Percentiles rank a stretch among this genome's conserved stretches.
phyloP scores from a whole-genome alignment of 2,329 filamentous ascomycete genomes.

The Diaporthe sp. region DNA sequence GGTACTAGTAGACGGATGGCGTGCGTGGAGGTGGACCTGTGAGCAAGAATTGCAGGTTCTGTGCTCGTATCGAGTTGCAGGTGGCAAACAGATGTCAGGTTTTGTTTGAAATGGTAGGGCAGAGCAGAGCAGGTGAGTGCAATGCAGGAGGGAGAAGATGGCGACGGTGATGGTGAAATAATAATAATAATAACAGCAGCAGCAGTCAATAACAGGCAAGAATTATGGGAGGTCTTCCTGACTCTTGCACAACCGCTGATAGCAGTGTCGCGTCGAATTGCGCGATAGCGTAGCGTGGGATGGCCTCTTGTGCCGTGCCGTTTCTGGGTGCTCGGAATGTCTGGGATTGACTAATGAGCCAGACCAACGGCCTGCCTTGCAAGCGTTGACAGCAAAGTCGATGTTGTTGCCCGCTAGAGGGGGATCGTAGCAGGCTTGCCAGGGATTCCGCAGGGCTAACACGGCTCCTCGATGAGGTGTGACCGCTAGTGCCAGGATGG shows the following conservation, averaged over 20 bases:
- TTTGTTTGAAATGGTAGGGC: background rate
- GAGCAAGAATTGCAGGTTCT: background rate
- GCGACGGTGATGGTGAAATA: background rate
- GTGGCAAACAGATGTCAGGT: slow-evolving; percentile 34
- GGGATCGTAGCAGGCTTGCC: slow-evolving; percentile 20
- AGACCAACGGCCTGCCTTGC: slow-evolving; percentile 39
- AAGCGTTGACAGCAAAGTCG: slow-evolving; percentile 35
- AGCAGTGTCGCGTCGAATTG: slow-evolving; percentile 40
- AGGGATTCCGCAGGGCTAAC: slow-evolving; percentile 26
- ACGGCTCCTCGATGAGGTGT: slow-evolving; percentile 35
- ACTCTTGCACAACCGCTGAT: slow-evolving; percentile 35
- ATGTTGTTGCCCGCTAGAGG: slow-evolving; percentile 22
- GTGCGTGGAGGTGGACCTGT: slow-evolving; percentile 22
- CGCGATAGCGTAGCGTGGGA: slow-evolving; percentile 35
- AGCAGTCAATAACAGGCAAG: slow-evolving; percentile 12
- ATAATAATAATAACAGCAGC: background rate
- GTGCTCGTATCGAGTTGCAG: slow-evolving; percentile 32
- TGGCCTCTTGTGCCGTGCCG: slow-evolving; percentile 26
- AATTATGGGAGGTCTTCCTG: slow-evolving; percentile 18
- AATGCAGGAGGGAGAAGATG: background rate
- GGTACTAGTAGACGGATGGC: slow-evolving; percentile 22
- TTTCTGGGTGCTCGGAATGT: slow-evolving; percentile 5
- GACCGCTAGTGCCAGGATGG: slow-evolving; percentile 35
- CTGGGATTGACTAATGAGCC: slow-evolving; percentile 31
- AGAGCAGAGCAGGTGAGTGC: background rate